Conservation (phyloP, 2,329 filamentous ascomycete genomes). For the Ophiocordyceps australis region DNA sequence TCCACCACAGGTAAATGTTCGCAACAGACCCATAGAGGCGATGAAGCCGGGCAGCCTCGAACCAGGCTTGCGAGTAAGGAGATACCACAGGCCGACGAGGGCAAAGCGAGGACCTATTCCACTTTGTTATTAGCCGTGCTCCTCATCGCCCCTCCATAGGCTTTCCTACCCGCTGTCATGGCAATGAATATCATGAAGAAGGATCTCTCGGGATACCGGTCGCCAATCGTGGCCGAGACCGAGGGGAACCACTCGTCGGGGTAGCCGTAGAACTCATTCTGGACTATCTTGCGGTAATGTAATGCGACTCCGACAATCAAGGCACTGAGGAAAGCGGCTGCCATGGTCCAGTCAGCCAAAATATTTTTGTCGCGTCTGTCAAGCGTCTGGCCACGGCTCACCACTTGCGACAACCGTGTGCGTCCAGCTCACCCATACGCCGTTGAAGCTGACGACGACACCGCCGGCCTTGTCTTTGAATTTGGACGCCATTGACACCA, state of each 20-base stretch:
- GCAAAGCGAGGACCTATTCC: constrained; percentile 66
- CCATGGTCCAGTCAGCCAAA: constrained; percentile 6
- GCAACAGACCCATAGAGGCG: constrained; percentile 61
- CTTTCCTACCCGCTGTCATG: constrained; percentile 59
- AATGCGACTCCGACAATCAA: constrained; percentile 63
- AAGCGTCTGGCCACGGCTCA: too few species aligned
- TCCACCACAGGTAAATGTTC: constrained; percentile 85
- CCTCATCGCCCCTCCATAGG: neutral
- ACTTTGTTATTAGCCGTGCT: constrained; percentile 1
- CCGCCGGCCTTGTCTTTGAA: constrained; percentile 50
- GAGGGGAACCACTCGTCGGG: constrained; percentile 94
- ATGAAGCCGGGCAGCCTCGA: constrained; percentile 66
- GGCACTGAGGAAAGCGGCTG: constrained; percentile 73
- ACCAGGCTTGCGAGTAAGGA: constrained; percentile 63
- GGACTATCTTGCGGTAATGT: constrained; percentile 92
- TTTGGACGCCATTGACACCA: constrained; percentile 16
- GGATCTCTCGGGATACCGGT: constrained; percentile 89
- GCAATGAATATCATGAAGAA: constrained; percentile 97
- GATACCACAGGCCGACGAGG: constrained; percentile 81
- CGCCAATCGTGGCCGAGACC: constrained; percentile 90
- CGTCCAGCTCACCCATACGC: constrained; percentile 75
- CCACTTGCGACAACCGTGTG: constrained; percentile 76
- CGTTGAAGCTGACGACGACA: constrained; percentile 50
- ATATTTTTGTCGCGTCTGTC: too few species aligned
- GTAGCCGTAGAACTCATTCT: constrained; percentile 93